Percentiles rank a stretch among this genome's conserved stretches.
phyloP scores from a whole-genome alignment of 768 basidiomycete species.

The Leccinum truebloodii region DNA sequence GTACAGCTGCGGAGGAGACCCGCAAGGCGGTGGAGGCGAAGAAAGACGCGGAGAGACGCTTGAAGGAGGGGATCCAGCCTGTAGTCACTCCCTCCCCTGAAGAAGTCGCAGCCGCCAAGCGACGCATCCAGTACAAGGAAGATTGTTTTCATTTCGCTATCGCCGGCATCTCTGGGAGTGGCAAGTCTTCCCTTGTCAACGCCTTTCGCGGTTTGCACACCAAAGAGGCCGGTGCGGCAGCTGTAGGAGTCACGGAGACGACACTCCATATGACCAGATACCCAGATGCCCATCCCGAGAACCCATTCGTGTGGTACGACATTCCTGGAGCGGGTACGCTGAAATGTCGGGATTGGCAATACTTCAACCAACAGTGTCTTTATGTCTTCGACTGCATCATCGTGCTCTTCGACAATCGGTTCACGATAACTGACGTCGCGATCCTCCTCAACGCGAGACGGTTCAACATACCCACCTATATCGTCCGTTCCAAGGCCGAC shows the following conservation, averaged over 20 bases:
- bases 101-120: conserved; percentile 22
- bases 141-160: conserved; percentile 35
- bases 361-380: conserved; percentile 37
- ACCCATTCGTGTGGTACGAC: conserved; percentile 36
- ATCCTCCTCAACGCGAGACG: conserved; percentile 33
- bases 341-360: conserved; percentile 34
- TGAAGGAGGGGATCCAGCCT: conserved; percentile 30
- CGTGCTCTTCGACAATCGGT: conserved; percentile 35
- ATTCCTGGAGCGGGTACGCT: conserved; percentile 38
- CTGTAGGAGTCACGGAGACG: conserved; percentile 33
- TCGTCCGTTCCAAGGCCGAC: conserved; percentile 40
- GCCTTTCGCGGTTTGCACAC: conserved; percentile 34
- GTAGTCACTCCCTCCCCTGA: conserved; percentile 22
- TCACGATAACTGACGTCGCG: conserved; percentile 36
- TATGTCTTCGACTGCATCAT: conserved; percentile 39
- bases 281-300: conserved; percentile 19
- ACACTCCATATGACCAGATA: conserved; percentile 30
- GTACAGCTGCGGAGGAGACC: too few species aligned
- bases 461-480: conserved; percentile 35
- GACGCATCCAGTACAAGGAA: conserved; percentile 23
- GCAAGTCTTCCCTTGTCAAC: conserved; percentile 40
- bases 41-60: conserved; percentile 17
- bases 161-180: conserved; percentile 35
- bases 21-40: background rate
- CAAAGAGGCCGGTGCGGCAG: conserved; percentile 24